phyloP scores from a whole-genome alignment of 2,329 filamentous ascomycete genomes.

The Trichoderma arundinaceum region DNA sequence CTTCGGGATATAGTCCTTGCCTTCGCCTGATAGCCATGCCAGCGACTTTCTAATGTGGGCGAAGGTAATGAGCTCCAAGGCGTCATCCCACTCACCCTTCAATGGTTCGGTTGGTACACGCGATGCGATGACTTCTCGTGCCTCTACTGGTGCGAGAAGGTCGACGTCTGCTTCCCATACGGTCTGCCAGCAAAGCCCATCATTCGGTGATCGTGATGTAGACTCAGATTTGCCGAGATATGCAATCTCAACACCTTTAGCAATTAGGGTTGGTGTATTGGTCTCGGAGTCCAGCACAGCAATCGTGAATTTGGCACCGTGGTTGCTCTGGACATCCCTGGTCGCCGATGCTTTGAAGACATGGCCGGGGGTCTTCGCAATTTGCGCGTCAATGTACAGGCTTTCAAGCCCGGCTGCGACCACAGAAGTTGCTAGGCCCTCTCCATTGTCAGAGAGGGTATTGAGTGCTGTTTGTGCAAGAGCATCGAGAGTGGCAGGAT shows the following conservation, averaged over 20 bases:
- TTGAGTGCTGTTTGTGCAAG: background rate
- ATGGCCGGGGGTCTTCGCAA: background rate
- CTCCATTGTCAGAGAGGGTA: background rate
- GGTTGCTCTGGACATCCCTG: background rate
- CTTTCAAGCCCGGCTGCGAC: background rate
- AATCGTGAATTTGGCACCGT: background rate
- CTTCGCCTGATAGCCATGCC: background rate
- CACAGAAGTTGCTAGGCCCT: background rate
- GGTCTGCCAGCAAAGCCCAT: conserved; percentile 2
- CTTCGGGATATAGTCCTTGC: background rate
- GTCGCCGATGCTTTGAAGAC: background rate
- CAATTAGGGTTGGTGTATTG: background rate
- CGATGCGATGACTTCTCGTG: background rate
- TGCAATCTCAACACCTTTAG: conserved; percentile 1
- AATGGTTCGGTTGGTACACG: background rate
- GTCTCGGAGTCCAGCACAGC: background rate
- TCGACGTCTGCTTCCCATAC: background rate
- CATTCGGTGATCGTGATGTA: background rate
- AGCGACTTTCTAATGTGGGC: background rate
- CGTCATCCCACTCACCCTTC: background rate
- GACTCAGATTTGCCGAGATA: background rate
- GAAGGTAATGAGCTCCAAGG: background rate
- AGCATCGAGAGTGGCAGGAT: background rate
- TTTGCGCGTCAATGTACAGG: background rate
- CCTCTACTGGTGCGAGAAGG: background rate